Conservation (phyloP, 1,284 basidiomycete genomes). For the Ustilago loliicola region DNA sequence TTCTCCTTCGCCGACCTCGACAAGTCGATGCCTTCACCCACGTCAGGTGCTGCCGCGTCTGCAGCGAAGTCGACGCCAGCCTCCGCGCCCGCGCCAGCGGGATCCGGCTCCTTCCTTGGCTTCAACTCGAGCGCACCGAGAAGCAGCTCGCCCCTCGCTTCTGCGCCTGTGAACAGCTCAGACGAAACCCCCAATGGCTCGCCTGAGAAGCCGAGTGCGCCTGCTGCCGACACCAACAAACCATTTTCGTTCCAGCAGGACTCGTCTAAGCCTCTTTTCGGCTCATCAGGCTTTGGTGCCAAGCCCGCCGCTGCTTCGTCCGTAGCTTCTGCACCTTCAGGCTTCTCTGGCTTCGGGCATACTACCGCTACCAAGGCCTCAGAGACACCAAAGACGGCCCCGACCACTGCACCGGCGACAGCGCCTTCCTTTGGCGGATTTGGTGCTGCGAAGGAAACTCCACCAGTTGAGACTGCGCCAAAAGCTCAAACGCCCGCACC, state of each 20-base stretch:
- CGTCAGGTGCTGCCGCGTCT: not conserved
- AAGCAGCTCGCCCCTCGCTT: constrained; percentile 57
- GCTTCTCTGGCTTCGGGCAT: constrained; percentile 28
- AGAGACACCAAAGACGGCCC: constrained; percentile 12
- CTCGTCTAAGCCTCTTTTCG: constrained; percentile 21
- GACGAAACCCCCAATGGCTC: constrained; percentile 38
- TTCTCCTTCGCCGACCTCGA: constrained; percentile 37
- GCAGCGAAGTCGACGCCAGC: constrained; percentile 14
- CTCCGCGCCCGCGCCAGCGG: constrained; percentile 6
- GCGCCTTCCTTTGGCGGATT: constrained; percentile 17
- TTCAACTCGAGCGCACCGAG: constrained; percentile 54
- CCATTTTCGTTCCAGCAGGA: constrained; percentile 34
- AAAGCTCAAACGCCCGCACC: constrained; percentile 8
- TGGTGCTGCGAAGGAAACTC: constrained; percentile 17
- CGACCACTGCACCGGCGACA: not conserved
- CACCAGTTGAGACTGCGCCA: constrained; percentile 10
- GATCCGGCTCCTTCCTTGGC: constrained; percentile 33
- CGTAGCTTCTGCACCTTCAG: constrained; percentile 3
- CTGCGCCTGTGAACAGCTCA: constrained; percentile 47
- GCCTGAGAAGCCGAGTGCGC: constrained; percentile 30
- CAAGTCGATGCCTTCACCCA: constrained; percentile 11
- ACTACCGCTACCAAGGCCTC: not conserved
- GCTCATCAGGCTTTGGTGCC: constrained; percentile 11
- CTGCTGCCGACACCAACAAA: constrained; percentile 21
- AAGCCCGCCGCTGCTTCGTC: constrained; percentile 24